phyloP scores from a whole-genome alignment of 2,329 filamentous ascomycete species.

The Xylariomycetidae sp. region DNA sequence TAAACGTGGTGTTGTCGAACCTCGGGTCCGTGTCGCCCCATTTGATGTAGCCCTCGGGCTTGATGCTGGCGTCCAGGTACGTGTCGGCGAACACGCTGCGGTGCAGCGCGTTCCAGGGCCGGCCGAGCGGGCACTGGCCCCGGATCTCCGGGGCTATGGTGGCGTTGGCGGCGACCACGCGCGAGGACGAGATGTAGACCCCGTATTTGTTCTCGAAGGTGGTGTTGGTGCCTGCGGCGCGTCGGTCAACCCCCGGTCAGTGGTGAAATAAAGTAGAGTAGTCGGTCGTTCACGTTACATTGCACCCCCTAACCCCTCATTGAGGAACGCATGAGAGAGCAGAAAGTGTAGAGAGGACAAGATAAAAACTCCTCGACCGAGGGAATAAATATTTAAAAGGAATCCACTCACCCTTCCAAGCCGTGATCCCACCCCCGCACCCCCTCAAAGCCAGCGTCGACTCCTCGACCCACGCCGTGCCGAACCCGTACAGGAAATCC shows the following conservation, averaged over 20 bases:
- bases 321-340: too few relatives aligned
- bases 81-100: slow-evolving; percentile 52
- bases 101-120: slow-evolving; percentile 59
- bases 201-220: slow-evolving; percentile 64
- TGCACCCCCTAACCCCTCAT: too few relatives aligned
- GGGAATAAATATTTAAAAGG: too few relatives aligned
- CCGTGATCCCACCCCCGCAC: slow-evolving; percentile 63
- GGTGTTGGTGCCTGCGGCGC: slow-evolving; percentile 57
- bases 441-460: slow-evolving; percentile 50
- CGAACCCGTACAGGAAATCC: slow-evolving; percentile 66
- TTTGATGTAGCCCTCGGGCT: slow-evolving; percentile 48
- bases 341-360: too few relatives aligned
- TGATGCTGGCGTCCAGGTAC: slow-evolving; percentile 51
- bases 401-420: too few relatives aligned
- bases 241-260: too few relatives aligned
- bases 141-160: slow-evolving; percentile 30
- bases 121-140: slow-evolving; percentile 52
- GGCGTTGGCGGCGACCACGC: slow-evolving; percentile 51
- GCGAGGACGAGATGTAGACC: slow-evolving; percentile 55
- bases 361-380: too few relatives aligned
- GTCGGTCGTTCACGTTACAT: too few relatives aligned
- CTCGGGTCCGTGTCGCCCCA: slow-evolving; percentile 34
- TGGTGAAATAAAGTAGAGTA: too few relatives aligned
- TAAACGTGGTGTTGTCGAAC: slow-evolving; percentile 11
- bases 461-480: slow-evolving; percentile 56